Evolutionary conservation across 2,329 filamentous ascomycete species (phyloP), one percentile per base, ranked within the genome.

Genomic region (Lachnellula arida): DNA sequence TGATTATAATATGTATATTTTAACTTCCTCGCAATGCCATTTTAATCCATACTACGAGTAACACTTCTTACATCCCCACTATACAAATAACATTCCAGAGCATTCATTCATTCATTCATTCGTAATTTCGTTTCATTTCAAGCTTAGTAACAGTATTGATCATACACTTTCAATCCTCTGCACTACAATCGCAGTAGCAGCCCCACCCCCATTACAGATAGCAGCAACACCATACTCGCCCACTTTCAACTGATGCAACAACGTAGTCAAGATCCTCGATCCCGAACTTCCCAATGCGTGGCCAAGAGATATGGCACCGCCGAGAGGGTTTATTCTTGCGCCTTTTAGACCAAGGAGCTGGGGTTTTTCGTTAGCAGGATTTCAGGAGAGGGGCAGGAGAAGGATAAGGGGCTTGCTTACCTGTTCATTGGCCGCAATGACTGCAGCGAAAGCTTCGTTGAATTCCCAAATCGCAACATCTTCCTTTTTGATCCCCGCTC

Each of bases 401-500:
- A 28, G 53, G 23, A 58, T 32, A 37, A 19, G 17, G n/a, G 49
- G 28, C 3, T 32, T 32, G 44, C 63, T 60, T 67, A 87, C 86
- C 82, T 96, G 92, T 67, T 90, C 87, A 69, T 97, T 97, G 43
- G 93, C 92, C 71, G 94, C 91, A 73, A 97, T 94, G 32, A 97
- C 92, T 4, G 89, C 90, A 28, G 94, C 93, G 70, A 99, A 99
- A 0, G 94, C 94, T 76, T 99, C 94, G 73, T 99, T 99, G 74
- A 99, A 96, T 72, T 97, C 94, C 93, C 94, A 97, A 22, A 97
- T 77, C 5, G 93, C 86, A 46, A 99, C 91, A 72, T 97, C 89
- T 47, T 95, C 88, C 74, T 92, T 91, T 62, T 84, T 90, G 63
- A 99, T 92, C 11, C 93, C 92, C 0, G 94, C 94, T 55, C 92